Percentiles rank a stretch among this genome's conserved stretches.
Evolutionary conservation across 768 basidiomycete genomes (phyloP).

Genomic region (Gelatoporia subvermispora): DNA sequence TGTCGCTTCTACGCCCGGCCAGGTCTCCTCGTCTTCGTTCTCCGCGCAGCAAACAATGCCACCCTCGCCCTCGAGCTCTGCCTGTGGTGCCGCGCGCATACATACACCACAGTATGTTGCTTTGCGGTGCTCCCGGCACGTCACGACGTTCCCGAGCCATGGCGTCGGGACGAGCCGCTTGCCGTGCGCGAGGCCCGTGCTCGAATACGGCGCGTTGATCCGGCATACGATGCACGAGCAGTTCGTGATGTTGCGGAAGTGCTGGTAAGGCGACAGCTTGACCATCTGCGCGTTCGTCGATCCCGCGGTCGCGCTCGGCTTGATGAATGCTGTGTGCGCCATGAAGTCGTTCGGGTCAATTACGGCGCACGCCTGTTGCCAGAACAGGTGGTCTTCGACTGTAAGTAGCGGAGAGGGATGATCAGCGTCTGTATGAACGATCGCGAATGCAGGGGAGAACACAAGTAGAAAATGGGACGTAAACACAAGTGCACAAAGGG

Average conservation of each 20-base stretch:
- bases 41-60: slow-evolving; percentile 47
- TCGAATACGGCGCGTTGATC: slow-evolving; percentile 52
- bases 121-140: slow-evolving; percentile 65
- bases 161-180: slow-evolving; percentile 42
- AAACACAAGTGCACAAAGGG: too few species aligned
- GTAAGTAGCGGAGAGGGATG: slow-evolving; percentile 4
- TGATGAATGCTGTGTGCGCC: slow-evolving; percentile 42
- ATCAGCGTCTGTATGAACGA: too few species aligned
- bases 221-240: slow-evolving; percentile 65
- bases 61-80: slow-evolving; percentile 34
- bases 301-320: slow-evolving; percentile 24
- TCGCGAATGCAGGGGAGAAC: background rate
- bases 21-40: slow-evolving; percentile 70
- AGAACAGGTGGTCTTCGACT: slow-evolving; percentile 72
- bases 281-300: slow-evolving; percentile 15
- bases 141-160: slow-evolving; percentile 39
- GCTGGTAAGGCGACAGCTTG: slow-evolving; percentile 44
- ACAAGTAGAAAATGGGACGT: too few species aligned
- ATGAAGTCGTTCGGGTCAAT: slow-evolving; percentile 61
- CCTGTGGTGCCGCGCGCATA: slow-evolving; percentile 53
- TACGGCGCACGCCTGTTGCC: slow-evolving; percentile 56
- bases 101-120: slow-evolving; percentile 64
- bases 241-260: slow-evolving; percentile 54
- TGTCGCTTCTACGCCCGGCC: slow-evolving; percentile 60
- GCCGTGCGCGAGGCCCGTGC: slow-evolving; percentile 44